A percentile compares a stretch with the other conserved stretches of the same genome.
phyloP scores from a whole-genome alignment of 768 basidiomycete species.

The Auriscalpium vulgare region DNA sequence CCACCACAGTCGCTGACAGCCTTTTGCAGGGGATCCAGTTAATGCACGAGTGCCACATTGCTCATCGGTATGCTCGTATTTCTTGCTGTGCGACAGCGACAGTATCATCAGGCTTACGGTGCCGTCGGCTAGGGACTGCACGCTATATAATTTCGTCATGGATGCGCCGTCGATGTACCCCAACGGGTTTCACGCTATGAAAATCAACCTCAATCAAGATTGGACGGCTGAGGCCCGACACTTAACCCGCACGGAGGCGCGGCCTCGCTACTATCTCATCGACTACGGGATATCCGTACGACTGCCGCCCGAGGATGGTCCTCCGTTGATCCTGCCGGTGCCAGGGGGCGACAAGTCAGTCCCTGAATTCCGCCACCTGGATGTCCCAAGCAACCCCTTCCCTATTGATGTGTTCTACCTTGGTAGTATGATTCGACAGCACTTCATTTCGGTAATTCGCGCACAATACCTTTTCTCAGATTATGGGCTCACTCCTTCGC shows the following conservation, averaged over 20 bases:
- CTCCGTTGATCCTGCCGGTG: slow-evolving; percentile 2
- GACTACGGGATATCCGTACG: slow-evolving; percentile 6
- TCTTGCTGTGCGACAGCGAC: background rate
- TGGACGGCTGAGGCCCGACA: background rate
- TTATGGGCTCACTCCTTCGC: background rate
- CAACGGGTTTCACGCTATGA: slow-evolving; percentile 2
- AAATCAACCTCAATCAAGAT: background rate
- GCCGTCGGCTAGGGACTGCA: background rate
- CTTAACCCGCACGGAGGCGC: background rate
- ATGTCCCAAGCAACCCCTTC: slow-evolving; percentile 5
- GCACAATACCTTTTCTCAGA: background rate
- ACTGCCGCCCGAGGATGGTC: slow-evolving; percentile 1
- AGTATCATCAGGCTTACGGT: too few relatives aligned
- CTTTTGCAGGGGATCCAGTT: slow-evolving; percentile 3
- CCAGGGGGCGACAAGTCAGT: slow-evolving; percentile 9
- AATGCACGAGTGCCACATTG: slow-evolving; percentile 8
- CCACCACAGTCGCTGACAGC: background rate
- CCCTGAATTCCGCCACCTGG: slow-evolving; percentile 4
- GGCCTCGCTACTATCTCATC: slow-evolving; percentile 2
- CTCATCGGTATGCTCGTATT: slow-evolving; percentile 4
- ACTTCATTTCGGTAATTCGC: background rate
- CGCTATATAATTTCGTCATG: slow-evolving; percentile 5
- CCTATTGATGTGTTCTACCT: slow-evolving; percentile 9
- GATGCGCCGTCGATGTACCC: slow-evolving; percentile 9
- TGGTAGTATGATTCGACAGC: background rate